Evolutionary conservation across 2,329 filamentous ascomycete genomes (phyloP), one percentile per base, ranked within the genome.

Genomic region (Tolypocladium amazonense): DNA sequence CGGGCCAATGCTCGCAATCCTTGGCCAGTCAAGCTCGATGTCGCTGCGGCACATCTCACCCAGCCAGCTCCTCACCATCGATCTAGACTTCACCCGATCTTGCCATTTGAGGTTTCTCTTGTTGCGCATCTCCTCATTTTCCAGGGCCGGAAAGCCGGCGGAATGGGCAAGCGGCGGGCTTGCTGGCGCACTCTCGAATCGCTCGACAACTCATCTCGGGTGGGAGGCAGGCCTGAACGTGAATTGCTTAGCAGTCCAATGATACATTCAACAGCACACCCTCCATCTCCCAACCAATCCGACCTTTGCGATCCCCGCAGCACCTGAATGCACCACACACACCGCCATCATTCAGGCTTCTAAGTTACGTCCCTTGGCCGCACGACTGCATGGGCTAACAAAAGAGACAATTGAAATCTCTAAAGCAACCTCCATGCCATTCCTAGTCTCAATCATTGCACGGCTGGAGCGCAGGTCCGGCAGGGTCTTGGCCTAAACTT

Each of bases 391-490:
- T 57, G 50, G 57, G 60, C 45, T 35, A 43, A 23, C 57, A 54
- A 33, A 45, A 39, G 57, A 61, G 57, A 61, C 56, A 56, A 56
- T 56, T 27, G 61, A 63, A 62, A 64, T 66, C 62, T 65, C 45
- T 50, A 35, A 18, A 14, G 56, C 30, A 23, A n/a, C 56, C 30
- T 50, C 35, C n/a, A 33, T 33, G 27, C 61, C 39, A 56, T 47
- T 56, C 35, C 58, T 41, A 56, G 37, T 57, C 62, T 55, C 61
- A 39, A 15, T 61, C 63, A 65, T 62, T 61, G 60, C 62, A 65
- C 64, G 65, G 66, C 68, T 68, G 67, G 69, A 63, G 67, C 66
- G 59, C 57, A 55, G 59, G 56, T 27, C 50, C 27, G 27, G 50
- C 45, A 43, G 39, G 39, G 33, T 33, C 12, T 52, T 33, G 43